Base-by-base conservation (phyloP, 169 alveolate genomes). In the Condylostoma magnum region DNA sequence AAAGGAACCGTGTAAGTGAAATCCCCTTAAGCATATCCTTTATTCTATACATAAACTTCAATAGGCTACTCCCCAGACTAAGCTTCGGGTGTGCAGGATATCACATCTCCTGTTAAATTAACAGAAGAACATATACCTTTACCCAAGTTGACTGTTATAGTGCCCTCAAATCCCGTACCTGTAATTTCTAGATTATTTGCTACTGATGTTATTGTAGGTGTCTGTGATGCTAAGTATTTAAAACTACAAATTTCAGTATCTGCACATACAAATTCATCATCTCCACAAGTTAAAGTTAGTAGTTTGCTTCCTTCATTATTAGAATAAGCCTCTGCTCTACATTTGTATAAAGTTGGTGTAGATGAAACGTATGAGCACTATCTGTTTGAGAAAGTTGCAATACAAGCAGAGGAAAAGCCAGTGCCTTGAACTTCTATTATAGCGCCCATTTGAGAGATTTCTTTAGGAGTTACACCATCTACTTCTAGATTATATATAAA, bases 361-460 rank as follows among this genome's bases (percentile, higher is more conserved):
- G n/a, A n/a, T n/a, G n/a, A n/a, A n/a, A n/a, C n/a, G n/a, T n/a
- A n/a, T n/a, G n/a, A n/a, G n/a, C 48, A 41, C 20, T 41, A 10
- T 41, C 20, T 41, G 48, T 15, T 41, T 41, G 20, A 10, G 15
- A 41, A 41, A 41, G 15, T 10, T 10, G 15, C 10, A 10, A 10
- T 41, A 10, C 10, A 10, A 10, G 48, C 10, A 41, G 48, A 41
- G 48, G 10, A 10, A 60, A 60, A 60, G 4, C 72, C 72, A 18
- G 72, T 41, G 4, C 72, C 72, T 3, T 18, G 12, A 12, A 60
- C 31, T 2, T 3, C 31, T 1, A 60, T 28, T 41, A 37, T 30
- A 4, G 18, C 72, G 4, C 72, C 72, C 4, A 37, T 56, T 60
- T 60, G 33, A 20, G 72, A 60, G 44, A 60, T 43, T 60, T 6